Conservation (phyloP, 371 early-diverging fungal genomes). For the Mortierella sp. region DNA sequence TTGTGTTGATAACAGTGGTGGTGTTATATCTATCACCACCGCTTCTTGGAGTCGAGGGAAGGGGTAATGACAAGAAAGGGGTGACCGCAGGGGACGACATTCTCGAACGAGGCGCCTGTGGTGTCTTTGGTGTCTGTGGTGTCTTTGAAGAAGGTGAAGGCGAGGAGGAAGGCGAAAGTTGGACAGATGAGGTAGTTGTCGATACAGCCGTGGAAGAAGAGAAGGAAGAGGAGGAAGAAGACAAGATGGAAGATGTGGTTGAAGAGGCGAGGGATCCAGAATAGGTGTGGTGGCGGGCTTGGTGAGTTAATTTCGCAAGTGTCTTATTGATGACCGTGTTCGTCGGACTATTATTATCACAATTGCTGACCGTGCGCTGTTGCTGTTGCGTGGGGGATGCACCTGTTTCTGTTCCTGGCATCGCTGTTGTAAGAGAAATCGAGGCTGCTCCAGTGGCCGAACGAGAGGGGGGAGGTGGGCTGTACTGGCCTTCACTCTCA, state of each 20-base stretch:
- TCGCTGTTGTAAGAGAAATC: not conserved
- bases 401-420: not conserved
- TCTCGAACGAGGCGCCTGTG: not conserved
- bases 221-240: constrained; percentile 8
- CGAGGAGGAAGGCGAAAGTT: not conserved
- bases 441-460: not conserved
- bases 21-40: not conserved
- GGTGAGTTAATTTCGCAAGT: not conserved
- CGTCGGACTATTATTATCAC: not conserved
- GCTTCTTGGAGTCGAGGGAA: not conserved
- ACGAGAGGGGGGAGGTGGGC: not conserved
- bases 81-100: not conserved
- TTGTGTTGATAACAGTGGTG: too few relatives aligned
- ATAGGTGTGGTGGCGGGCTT: constrained; percentile 1
- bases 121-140: not conserved
- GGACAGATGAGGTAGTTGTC: not conserved
- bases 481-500: not conserved
- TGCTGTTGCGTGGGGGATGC: not conserved
- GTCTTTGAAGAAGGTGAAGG: not conserved
- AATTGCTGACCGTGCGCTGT: not conserved
- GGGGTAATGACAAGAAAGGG: not conserved
- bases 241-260: constrained; percentile 4
- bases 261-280: constrained; percentile 1
- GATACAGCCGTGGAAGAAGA: not conserved
- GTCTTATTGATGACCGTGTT: constrained; percentile 7